Conservation (phyloP, 768 basidiomycete genomes). For the Dendrothele bispora region DNA sequence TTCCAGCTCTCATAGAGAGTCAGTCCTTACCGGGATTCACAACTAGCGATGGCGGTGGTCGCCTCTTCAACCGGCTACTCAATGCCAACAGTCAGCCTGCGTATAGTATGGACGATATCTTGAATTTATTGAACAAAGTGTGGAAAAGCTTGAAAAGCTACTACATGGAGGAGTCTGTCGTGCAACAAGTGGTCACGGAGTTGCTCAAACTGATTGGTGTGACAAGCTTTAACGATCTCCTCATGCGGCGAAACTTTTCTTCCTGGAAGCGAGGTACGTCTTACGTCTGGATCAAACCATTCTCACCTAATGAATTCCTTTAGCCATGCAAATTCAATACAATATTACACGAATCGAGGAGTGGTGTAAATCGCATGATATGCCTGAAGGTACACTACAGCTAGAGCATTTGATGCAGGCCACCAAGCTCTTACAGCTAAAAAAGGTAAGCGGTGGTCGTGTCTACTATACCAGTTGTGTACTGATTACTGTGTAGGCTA, state of each 20-base stretch:
- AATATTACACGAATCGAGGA: constrained; percentile 97
- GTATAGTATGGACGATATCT: constrained; percentile 97
- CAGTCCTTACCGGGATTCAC: constrained; percentile 98
- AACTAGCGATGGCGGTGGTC: constrained; percentile 89
- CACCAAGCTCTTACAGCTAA: constrained; percentile 94
- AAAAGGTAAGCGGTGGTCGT: constrained; percentile 64
- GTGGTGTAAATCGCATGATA: constrained; percentile 99
- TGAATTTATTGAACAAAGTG: constrained; percentile 95
- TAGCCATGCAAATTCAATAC: constrained; percentile 99
- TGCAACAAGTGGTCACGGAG: constrained; percentile 94
- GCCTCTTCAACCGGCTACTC: constrained; percentile 91
- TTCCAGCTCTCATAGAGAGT: constrained; percentile 97
- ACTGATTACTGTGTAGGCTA: constrained; percentile 53
- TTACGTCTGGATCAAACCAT: background rate
- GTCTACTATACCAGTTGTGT: background rate
- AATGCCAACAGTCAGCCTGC: constrained; percentile 85
- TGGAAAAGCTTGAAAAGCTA: constrained; percentile 98
- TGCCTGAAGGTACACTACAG: constrained; percentile 98
- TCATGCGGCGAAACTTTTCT: constrained; percentile 98
- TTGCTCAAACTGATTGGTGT: constrained; percentile 94
- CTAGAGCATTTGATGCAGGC: constrained; percentile 99
- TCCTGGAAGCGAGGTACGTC: constrained; percentile 97
- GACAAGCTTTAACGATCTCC: constrained; percentile 94
- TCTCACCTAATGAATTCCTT: background rate
- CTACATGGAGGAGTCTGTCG: constrained; percentile 96